Evolutionary conservation across 176 grass and related monocot species (phyloP).

Genomic region (Avena atlantica): DNA sequence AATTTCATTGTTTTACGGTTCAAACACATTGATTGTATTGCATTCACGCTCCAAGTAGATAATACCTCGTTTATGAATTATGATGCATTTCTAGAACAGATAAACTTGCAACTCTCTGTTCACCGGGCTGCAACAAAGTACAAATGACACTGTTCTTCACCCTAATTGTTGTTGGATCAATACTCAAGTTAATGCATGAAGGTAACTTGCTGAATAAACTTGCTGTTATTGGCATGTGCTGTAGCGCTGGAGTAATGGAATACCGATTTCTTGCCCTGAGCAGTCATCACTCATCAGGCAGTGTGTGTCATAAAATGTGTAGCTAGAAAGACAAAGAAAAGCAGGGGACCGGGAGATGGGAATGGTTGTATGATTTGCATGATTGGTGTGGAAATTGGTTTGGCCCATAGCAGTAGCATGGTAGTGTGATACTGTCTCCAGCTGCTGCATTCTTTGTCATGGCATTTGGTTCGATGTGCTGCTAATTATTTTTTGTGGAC

Average conservation of each 20-base stretch:
- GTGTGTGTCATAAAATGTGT: neutral
- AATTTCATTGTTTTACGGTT: constrained; percentile 50
- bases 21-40: constrained; percentile 7
- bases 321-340: constrained; percentile 12
- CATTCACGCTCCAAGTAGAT: neutral
- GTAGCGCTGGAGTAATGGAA: neutral
- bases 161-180: neutral
- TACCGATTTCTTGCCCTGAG: neutral
- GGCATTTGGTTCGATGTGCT: constrained; percentile 40
- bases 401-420: constrained; percentile 29
- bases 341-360: constrained; percentile 33
- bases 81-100: neutral
- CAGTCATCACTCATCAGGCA: neutral
- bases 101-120: neutral
- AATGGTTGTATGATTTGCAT: constrained; percentile 45
- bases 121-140: neutral
- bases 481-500: constrained; percentile 22
- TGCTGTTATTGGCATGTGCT: neutral
- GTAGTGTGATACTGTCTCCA: constrained; percentile 41
- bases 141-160: constrained; percentile 9
- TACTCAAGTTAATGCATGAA: neutral
- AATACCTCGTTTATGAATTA: neutral
- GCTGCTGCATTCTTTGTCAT: constrained; percentile 45
- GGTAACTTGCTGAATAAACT: neutral
- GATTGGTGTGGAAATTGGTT: constrained; percentile 19